phyloP scores from a whole-genome alignment of 2,329 filamentous ascomycete species.

The Trichoderma endophyticum region DNA sequence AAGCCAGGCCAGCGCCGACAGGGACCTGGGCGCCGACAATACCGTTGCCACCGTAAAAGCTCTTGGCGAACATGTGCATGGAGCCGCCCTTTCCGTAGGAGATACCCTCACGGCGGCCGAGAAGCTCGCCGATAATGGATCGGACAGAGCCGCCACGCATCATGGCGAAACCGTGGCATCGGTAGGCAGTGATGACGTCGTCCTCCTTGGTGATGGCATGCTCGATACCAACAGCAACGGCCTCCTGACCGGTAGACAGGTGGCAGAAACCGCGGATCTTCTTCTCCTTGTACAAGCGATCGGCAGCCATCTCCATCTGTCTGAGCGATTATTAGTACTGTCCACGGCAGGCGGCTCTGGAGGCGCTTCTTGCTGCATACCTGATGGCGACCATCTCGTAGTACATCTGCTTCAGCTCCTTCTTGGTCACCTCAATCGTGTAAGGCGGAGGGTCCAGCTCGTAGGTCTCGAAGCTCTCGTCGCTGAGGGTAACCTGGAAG shows the following conservation, averaged over 20 bases:
- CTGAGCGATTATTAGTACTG: slow-evolving; percentile 48
- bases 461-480: slow-evolving; percentile 99
- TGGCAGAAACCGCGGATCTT: slow-evolving; percentile 99
- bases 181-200: slow-evolving; percentile 96
- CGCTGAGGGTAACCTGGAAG: slow-evolving; percentile 88
- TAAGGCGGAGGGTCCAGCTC: slow-evolving; percentile 95
- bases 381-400: slow-evolving; percentile 92
- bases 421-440: slow-evolving; percentile 91
- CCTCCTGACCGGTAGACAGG: slow-evolving; percentile 95
- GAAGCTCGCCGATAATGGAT: slow-evolving; percentile 91
- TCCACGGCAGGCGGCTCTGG: background rate
- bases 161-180: slow-evolving; percentile 96
- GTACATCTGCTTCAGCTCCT: slow-evolving; percentile 98
- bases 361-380: slow-evolving; percentile 51
- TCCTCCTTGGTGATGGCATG: slow-evolving; percentile 88
- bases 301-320: slow-evolving; percentile 99
- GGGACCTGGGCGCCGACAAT: slow-evolving; percentile 98
- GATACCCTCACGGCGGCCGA: slow-evolving; percentile 93
- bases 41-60: slow-evolving; percentile 98
- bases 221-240: slow-evolving; percentile 94
- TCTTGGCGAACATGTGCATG: slow-evolving; percentile 99
- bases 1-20: slow-evolving; percentile 92
- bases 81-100: slow-evolving; percentile 98
- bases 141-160: slow-evolving; percentile 92
- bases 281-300: slow-evolving; percentile 99